These are phyloP conservation scores for Skeletonema menzelii DNA, from an alignment of 108 stramenopile species.

Conservation along the genomic window DNA sequence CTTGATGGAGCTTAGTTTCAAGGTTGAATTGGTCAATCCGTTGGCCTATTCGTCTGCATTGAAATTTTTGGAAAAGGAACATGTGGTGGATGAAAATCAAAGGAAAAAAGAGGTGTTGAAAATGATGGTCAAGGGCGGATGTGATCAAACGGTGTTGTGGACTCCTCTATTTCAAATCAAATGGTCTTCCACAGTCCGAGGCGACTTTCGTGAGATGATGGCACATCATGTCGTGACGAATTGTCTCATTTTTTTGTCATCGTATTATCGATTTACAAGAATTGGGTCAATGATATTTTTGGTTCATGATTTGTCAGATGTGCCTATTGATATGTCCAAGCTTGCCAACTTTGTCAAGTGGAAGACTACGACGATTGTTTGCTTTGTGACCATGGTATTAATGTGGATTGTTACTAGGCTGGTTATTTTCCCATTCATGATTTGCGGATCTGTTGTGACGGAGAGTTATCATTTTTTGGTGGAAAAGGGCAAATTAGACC, in stretches of 20 bases:
- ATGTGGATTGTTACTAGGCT: slow-evolving; percentile 75
- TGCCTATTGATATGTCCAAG: slow-evolving; percentile 87
- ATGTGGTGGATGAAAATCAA: slow-evolving; percentile 26
- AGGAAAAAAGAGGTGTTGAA: slow-evolving; percentile 26
- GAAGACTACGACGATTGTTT: slow-evolving; percentile 75
- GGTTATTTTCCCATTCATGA: slow-evolving; percentile 73
- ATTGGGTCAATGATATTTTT: slow-evolving; percentile 83
- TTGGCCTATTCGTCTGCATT: slow-evolving; percentile 37
- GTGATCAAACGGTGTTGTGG: slow-evolving; percentile 19
- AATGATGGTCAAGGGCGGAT: slow-evolving; percentile 13
- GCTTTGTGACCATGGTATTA: slow-evolving; percentile 75
- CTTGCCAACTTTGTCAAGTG: slow-evolving; percentile 91
- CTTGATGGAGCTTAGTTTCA: slow-evolving; percentile 66
- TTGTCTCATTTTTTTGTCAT: slow-evolving; percentile 61
- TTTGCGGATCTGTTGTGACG: slow-evolving; percentile 55
- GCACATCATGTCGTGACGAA: slow-evolving; percentile 89
- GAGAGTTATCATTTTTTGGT: slow-evolving; percentile 60
- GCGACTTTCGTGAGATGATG: slow-evolving; percentile 91
- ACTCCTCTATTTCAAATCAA: slow-evolving; percentile 50
- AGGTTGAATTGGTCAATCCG: slow-evolving; percentile 36
- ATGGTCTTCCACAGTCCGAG: slow-evolving; percentile 72
- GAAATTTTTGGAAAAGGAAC: slow-evolving; percentile 35
- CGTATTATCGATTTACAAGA: slow-evolving; percentile 66
- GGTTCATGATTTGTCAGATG: slow-evolving; percentile 85
- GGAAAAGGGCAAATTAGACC: slow-evolving; percentile 34